Conservation (phyloP, 768 basidiomycete species). For the Filobasidium wieringae region DNA sequence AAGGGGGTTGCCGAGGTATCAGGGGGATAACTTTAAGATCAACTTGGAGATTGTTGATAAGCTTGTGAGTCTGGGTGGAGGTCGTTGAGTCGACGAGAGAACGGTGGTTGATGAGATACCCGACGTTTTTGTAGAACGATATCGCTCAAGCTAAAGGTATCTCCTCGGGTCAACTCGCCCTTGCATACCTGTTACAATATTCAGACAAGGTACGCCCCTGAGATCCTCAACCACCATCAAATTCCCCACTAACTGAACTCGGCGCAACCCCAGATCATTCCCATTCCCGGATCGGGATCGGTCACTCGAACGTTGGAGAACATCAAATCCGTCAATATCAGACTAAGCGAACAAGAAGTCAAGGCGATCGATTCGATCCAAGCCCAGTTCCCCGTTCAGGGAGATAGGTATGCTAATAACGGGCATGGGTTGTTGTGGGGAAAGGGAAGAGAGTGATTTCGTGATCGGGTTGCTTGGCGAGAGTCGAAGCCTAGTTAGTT, state of each 20-base stretch:
- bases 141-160: slow-evolving; percentile 43
- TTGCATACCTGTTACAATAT: slow-evolving; percentile 40
- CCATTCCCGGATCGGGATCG: slow-evolving; percentile 45
- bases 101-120: background rate
- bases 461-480: too few relatives aligned
- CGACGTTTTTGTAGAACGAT: slow-evolving; percentile 19
- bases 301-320: slow-evolving; percentile 45
- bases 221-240: background rate
- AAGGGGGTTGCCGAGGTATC: slow-evolving; percentile 42
- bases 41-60: slow-evolving; percentile 44
- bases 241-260: background rate
- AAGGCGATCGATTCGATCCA: slow-evolving; percentile 40
- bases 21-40: slow-evolving; percentile 43
- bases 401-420: slow-evolving; percentile 9
- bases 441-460: slow-evolving; percentile 7
- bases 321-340: slow-evolving; percentile 42
- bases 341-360: slow-evolving; percentile 42
- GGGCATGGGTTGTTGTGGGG: slow-evolving; percentile 12
- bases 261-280: slow-evolving; percentile 39
- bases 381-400: slow-evolving; percentile 14
- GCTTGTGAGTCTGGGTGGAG: slow-evolving; percentile 24
- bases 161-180: slow-evolving; percentile 40
- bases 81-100: background rate
- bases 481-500: too few relatives aligned
- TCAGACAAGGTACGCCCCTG: slow-evolving; percentile 20